Evolutionary conservation across 495 filamentous ascomycete genomes (phyloP), one percentile per base, ranked within the genome.

Genomic region (Aspergillus indologenus): DNA sequence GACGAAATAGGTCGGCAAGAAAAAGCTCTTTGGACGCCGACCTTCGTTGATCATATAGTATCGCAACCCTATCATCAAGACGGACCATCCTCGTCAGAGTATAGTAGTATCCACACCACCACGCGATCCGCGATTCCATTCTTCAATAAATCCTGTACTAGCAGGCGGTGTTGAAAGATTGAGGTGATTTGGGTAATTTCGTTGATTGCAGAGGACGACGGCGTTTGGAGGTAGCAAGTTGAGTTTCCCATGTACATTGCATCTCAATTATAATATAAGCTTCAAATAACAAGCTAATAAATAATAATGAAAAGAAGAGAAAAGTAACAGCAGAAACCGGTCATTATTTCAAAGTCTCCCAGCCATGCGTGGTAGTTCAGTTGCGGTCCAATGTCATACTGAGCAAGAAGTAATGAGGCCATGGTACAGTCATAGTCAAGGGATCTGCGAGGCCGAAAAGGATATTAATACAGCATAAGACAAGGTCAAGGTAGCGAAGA

Each of bases 401-500:
- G 44, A 65, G 50, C 40, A 54, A 59, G 34, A 43, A 60, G 42
- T 44, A 64, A 63, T 21, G 45, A 62, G 57, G 61, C 68, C 65
- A 66, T 65, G 62, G 57, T 65, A 68, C 55, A 62, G 42, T 56
- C 44, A 45, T 52, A 40, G 48, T 4, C 34, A 11, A 6, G 40
- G 52, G 31, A 56, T 45, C 58, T 58, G 26, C 48, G 49, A 34
- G 55, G 51, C 57, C 56, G 31, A 26, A 55, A 67, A 45, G 34
- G 34, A 40, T 65, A 69, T 66, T 69, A 69, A 61, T 65, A 65
- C 60, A 65, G 21, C 46, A 52, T 61, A 64, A 34, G 29, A 31
- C 29, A 21, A 52, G 24, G 57, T 58, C 34, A 40, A 40, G 34
- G 34, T 40, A 40, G 34, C 34, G 34, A 40, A 65, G 61, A 63